Base-by-base conservation (phyloP, 768 basidiomycete species). In the Lyophyllum shimeji region DNA sequence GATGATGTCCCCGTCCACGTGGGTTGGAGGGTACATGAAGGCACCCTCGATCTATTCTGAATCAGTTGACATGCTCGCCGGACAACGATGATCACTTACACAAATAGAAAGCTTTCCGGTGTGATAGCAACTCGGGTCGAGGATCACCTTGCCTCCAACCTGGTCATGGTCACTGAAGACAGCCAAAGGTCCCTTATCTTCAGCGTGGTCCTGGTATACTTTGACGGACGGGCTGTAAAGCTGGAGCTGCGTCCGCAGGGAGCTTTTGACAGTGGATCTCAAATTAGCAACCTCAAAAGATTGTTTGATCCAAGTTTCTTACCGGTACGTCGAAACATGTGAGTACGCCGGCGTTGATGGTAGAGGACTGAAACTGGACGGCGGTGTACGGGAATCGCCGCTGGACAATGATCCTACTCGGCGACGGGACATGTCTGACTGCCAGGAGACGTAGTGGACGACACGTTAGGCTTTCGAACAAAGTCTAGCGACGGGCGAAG, bases 171-270 rank as follows among this genome's bases (percentile, higher is more conserved):
- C 79, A 31, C 80, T 77, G 60, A 86, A 89, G 3, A 89, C 83
- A 1, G 87, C 76, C 12, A 79, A 57, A 12, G 73, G 69, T 3
- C 74, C 72, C 33, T 65, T 62, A 25, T 53, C 58, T 13, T 57
- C 64, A 51, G 56, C 57, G 34, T 66, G 65, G 27, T 60, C 66
- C 39, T 71, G 68, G 39, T 76, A 69, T n/a, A 77, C 66, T 64
- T 82, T 83, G 11, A 86, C 69, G n/a, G 80, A 84, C 5, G 84
- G 78, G 53, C 86, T 87, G 53, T 82, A 78, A 24, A 90, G 70
- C 54, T 82, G 81, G 51, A 89, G 74, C 59, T 86, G 82, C 63
- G 88, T 69, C 61, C 82, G 79, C 21, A 76, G 64, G 21, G 82
- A 82, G 21, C 83, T 85, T 58, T 24, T 31, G 25, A 52, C 29